Conservation (phyloP, 225 moss, liverwort and hornwort species). For the Antitrichia curtipendula region DNA sequence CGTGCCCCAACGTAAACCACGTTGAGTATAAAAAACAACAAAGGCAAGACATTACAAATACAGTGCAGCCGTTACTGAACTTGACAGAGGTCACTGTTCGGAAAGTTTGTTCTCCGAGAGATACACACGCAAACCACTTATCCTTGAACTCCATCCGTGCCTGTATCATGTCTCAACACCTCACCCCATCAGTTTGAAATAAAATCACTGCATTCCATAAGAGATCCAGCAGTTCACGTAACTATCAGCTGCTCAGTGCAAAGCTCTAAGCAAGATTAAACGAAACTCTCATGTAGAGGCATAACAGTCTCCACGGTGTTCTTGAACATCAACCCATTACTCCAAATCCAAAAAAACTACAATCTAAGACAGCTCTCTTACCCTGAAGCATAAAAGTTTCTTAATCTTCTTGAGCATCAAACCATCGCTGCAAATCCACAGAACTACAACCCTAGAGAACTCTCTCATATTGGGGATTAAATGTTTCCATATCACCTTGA, state of each 20-base stretch:
- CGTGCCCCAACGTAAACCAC: background rate
- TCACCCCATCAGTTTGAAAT: background rate
- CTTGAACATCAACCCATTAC: background rate
- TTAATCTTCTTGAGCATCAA: background rate
- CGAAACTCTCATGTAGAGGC: background rate
- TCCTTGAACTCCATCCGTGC: constrained; percentile 78
- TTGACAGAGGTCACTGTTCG: constrained; percentile 66
- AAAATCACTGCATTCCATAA: background rate
- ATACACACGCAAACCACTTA: constrained; percentile 87
- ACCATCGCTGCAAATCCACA: background rate
- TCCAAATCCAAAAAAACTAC: background rate
- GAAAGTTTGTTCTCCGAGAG: constrained; percentile 90
- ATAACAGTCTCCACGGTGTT: background rate
- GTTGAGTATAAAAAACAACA: background rate
- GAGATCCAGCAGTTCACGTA: background rate
- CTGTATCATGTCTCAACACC: constrained; percentile 21
- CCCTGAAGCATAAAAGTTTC: background rate
- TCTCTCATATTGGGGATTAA: background rate
- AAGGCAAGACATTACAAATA: background rate
- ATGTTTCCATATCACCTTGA: background rate
- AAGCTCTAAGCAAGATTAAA: background rate
- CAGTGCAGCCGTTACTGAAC: constrained; percentile 24
- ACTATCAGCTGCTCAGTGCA: background rate
- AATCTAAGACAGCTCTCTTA: background rate
- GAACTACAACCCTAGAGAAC: background rate